These are phyloP conservation scores for Gastrodia elata DNA, from an alignment of 106 monocot genomes.

Conservation along the genomic window DNA sequence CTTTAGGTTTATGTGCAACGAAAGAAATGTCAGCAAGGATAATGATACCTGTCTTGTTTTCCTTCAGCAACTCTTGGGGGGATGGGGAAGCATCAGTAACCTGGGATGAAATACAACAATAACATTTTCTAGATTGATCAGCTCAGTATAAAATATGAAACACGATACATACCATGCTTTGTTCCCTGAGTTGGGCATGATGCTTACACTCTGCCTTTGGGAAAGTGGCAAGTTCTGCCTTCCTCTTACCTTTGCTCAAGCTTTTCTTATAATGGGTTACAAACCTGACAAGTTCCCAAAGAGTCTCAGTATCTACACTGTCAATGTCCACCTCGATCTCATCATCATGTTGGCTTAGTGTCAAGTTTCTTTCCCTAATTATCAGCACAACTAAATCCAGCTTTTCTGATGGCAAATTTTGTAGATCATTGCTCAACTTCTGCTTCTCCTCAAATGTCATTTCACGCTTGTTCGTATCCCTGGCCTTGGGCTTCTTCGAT, in stretches of 20 bases:
- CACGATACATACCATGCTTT: constrained; percentile 21
- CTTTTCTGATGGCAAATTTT: constrained; percentile 53
- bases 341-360: constrained; percentile 47
- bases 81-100: constrained; percentile 14
- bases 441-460: constrained; percentile 70
- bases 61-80: constrained; percentile 21
- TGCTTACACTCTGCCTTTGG: constrained; percentile 18
- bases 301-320: constrained; percentile 57
- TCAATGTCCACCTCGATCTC: constrained; percentile 82
- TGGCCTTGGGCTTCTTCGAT: constrained; percentile 64
- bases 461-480: constrained; percentile 62
- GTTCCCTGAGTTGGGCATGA: constrained; percentile 15
- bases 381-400: constrained; percentile 53
- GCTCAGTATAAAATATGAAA: background rate
- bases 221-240: constrained; percentile 51
- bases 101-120: constrained; percentile 13
- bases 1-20: background rate
- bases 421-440: constrained; percentile 45
- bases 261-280: constrained; percentile 73
- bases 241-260: constrained; percentile 65
- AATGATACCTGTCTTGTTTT: constrained; percentile 35
- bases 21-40: background rate
- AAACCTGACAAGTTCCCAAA: constrained; percentile 82
- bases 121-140: background rate
- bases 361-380: constrained; percentile 55